Percentiles rank a stretch among this genome's conserved stretches.
Conservation (phyloP, 2,329 filamentous ascomycete species). For the Talaromyces albobiverticillius region DNA sequence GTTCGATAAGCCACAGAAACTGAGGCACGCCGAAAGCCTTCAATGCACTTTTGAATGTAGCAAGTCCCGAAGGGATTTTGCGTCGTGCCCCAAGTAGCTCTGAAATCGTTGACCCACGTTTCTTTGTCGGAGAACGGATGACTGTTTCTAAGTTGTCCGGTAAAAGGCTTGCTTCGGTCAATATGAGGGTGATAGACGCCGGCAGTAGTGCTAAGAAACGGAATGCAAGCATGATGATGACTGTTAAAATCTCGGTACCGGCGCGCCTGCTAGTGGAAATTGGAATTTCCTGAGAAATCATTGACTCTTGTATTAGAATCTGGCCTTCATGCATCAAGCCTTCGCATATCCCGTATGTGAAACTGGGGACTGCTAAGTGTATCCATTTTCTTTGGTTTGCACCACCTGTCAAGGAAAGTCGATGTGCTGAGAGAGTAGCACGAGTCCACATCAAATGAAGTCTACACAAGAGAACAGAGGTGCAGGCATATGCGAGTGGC, state of each 20-base stretch:
- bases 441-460: background rate
- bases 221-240: background rate
- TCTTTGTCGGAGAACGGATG: background rate
- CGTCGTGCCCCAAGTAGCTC: background rate
- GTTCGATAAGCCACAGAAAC: background rate
- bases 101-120: background rate
- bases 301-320: background rate
- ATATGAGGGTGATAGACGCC: background rate
- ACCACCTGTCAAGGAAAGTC: background rate
- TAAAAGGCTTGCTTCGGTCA: background rate
- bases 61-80: background rate
- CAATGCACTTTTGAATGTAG: background rate
- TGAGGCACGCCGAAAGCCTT: background rate
- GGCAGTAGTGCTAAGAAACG: background rate
- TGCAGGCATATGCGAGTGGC: background rate
- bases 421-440: background rate
- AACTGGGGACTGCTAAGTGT: background rate
- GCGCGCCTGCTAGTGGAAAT: background rate
- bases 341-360: background rate
- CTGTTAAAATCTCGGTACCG: background rate
- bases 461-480: background rate
- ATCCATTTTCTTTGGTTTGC: background rate
- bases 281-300: background rate
- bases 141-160: background rate
- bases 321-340: background rate